Conservation (phyloP, 257 asterid genomes). For the Voacanga thouarsii region DNA sequence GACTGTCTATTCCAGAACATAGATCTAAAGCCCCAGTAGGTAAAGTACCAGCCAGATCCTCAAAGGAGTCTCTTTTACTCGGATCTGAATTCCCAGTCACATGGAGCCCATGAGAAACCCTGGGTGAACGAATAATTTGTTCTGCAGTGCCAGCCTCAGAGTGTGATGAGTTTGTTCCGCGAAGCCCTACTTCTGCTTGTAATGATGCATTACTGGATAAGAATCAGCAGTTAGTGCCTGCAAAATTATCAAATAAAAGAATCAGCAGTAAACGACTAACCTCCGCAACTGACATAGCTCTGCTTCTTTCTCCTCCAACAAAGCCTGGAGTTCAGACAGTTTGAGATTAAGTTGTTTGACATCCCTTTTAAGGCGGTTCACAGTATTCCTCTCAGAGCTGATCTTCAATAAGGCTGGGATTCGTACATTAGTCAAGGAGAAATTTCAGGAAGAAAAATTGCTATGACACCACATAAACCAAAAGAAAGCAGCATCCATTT, state of each 20-base stretch:
- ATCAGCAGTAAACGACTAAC: constrained; percentile 33
- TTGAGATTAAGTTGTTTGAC: constrained; percentile 67
- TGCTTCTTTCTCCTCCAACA: constrained; percentile 72
- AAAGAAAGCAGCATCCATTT: background rate
- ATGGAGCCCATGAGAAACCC: constrained; percentile 28
- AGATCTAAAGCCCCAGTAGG: constrained; percentile 37
- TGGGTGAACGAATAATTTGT: constrained; percentile 30
- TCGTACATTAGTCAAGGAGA: constrained; percentile 85
- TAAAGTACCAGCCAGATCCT: constrained; percentile 29
- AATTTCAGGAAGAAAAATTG: constrained; percentile 14
- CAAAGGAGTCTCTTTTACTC: constrained; percentile 36
- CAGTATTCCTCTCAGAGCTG: constrained; percentile 69
- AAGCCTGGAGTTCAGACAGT: constrained; percentile 64
- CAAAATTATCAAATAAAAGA: constrained; percentile 13
- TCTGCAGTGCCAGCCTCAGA: constrained; percentile 32
- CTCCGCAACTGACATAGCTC: constrained; percentile 48
- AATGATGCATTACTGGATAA: constrained; percentile 40
- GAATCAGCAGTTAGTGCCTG: constrained; percentile 20
- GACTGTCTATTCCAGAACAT: constrained; percentile 25
- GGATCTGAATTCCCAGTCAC: constrained; percentile 31
- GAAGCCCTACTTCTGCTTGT: constrained; percentile 15
- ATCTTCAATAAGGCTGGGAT: constrained; percentile 93
- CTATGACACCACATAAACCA: constrained; percentile 2
- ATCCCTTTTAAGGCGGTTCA: constrained; percentile 73
- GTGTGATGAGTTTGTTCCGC: constrained; percentile 25